Conservation (phyloP, 23 red algal species). For the Pyropia haitanensis region DNA sequence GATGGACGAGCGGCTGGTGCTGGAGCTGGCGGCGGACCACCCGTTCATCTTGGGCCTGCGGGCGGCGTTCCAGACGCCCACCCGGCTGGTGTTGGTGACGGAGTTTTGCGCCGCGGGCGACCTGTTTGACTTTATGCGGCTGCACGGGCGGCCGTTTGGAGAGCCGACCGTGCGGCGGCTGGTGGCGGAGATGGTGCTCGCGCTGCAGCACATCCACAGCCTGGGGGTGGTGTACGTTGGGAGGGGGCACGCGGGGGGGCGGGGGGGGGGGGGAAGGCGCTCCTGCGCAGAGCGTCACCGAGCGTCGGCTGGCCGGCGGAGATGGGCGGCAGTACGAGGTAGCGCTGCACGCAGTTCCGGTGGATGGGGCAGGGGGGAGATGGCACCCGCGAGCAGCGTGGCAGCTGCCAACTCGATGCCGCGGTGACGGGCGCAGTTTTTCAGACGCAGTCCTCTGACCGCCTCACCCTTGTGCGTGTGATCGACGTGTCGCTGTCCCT, state of each 20-base stretch:
- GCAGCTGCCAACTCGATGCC: too few relatives aligned
- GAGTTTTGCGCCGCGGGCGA: conserved; percentile 89
- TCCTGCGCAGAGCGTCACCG: too few relatives aligned
- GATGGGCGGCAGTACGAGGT: too few relatives aligned
- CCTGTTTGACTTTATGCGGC: conserved; percentile 75
- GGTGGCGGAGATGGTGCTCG: conserved; percentile 75
- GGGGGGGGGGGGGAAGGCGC: too few relatives aligned
- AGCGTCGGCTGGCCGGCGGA: too few relatives aligned
- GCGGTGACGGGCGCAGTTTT: too few relatives aligned
- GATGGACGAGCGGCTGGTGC: conserved; percentile 79
- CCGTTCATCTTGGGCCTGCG: conserved; percentile 80
- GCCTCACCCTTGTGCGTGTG: too few relatives aligned
- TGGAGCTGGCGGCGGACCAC: conserved; percentile 80
- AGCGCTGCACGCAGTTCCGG: too few relatives aligned
- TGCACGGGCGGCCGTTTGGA: conserved; percentile 49
- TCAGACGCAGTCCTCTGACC: too few relatives aligned
- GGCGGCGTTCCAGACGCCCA: conserved; percentile 82
- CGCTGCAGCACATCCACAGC: conserved; percentile 70
- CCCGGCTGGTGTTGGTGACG: conserved; percentile 73
- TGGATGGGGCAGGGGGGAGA: too few relatives aligned
- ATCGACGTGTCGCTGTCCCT: conserved; percentile 64
- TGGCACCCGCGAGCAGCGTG: too few relatives aligned
- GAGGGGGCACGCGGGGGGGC: background rate
- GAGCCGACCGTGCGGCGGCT: conserved; percentile 51
- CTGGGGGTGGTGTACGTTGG: conserved; percentile 69